Evolutionary conservation across 148 eudicot genomes (phyloP), one percentile per base, ranked within the genome.

Genomic region (Rhododendron vialii): DNA sequence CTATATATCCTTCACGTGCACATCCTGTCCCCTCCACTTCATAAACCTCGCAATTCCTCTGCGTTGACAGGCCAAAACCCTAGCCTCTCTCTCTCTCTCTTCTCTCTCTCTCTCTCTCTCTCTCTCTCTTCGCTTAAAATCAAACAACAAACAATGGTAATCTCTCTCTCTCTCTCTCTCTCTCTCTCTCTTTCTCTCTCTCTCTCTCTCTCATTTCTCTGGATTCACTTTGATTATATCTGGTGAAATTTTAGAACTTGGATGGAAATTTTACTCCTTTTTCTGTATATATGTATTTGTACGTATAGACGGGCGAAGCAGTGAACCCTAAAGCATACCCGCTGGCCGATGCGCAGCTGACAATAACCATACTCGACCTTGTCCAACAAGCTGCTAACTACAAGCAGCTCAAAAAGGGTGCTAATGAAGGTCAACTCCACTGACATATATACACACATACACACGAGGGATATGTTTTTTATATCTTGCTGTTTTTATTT

Each of bases 301-400:
- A 26, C 65, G 20, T 78, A 86, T 61, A 92, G 94, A 89, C 93
- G 13, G 93, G 91, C 61, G 94, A 94, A 88, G 89, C 87, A 41
- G 93, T 93, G 13, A 94, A 94, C 90, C 95, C 95, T 0, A 94
- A 94, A 89, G 97, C 97, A 35, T 94, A 94, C 88, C 97, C 97
- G 1, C 85, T 94, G 77, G 95, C 95, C 0, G 97, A 93, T 93
- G 87, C 95, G 20, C 94, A 93, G 84, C 90, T 94, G 86, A 91
- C 95, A 4, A 92, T 88, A 12, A 93, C 94, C 22, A 94, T 94
- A 0, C 81, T 91, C 91, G 97, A 94, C 81, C 91, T 94, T 84
- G 97, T 94, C 87, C 94, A 91, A 38, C 97, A 94, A 89, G 97
- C 97, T 78, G 90, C 95, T 55, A 91, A 94, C 83, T 94, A 91